Evolutionary conservation across 345 rosid genomes (phyloP).

Genomic region (Eutrema japonicum): DNA sequence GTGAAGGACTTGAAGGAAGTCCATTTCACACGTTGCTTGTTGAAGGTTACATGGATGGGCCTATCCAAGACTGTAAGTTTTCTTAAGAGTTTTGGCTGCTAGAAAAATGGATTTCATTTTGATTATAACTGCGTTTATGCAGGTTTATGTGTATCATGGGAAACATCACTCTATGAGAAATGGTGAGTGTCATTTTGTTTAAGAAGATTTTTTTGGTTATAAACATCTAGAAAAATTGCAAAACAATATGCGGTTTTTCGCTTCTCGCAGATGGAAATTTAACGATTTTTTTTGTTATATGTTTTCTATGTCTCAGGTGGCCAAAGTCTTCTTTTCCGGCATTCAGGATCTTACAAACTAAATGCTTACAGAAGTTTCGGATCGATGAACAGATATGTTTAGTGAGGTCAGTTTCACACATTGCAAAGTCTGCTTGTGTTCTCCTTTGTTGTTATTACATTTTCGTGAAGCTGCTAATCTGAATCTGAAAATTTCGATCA

Average conservation of each 20-base stretch:
- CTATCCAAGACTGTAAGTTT: slow-evolving; percentile 83
- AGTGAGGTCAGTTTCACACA: slow-evolving; percentile 64
- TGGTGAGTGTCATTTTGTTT: slow-evolving; percentile 56
- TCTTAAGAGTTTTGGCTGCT: neutral
- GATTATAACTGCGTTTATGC: slow-evolving; percentile 34
- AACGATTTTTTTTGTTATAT: neutral
- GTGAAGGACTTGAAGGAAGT: slow-evolving; percentile 83
- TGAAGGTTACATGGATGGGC: slow-evolving; percentile 92
- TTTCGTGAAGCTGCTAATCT: slow-evolving; percentile 39
- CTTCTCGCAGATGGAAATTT: neutral
- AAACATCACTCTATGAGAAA: slow-evolving; percentile 68
- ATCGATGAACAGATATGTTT: slow-evolving; percentile 75
- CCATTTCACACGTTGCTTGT: slow-evolving; percentile 85
- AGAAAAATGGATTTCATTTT: slow-evolving; percentile 2
- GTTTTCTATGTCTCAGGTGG: slow-evolving; percentile 62
- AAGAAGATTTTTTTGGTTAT: neutral
- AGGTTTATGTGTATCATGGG: slow-evolving; percentile 94
- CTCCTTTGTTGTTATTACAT: neutral
- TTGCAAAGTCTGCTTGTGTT: neutral
- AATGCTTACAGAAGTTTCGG: slow-evolving; percentile 64
- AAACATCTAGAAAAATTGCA: neutral
- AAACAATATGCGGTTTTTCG: too few relatives aligned
- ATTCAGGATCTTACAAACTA: slow-evolving; percentile 56
- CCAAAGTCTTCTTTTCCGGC: slow-evolving; percentile 76
- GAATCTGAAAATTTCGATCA: slow-evolving; percentile 17